Conservation (phyloP, 2,329 filamentous ascomycete genomes). For the Cladorrhinum sp. region DNA sequence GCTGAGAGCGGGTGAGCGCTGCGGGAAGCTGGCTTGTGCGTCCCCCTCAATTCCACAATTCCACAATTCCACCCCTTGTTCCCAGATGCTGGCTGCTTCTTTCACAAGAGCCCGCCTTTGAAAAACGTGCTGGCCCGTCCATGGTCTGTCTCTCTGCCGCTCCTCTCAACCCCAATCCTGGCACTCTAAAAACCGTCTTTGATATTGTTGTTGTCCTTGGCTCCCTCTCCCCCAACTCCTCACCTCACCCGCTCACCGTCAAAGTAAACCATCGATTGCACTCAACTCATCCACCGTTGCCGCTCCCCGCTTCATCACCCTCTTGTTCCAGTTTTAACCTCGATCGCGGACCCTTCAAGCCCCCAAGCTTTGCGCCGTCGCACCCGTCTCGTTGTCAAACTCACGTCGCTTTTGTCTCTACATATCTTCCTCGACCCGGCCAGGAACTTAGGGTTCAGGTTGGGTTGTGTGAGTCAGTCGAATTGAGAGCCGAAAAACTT, state of each 20-base stretch:
- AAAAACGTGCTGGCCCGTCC: conserved; percentile 30
- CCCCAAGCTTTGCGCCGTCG: neutral
- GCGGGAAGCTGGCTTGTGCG: conserved; percentile 9
- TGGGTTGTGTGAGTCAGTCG: neutral
- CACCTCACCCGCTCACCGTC: neutral
- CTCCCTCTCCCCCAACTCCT: neutral
- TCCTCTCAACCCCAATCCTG: neutral
- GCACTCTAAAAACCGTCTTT: conserved; percentile 3
- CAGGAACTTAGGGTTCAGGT: neutral
- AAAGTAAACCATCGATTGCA: neutral
- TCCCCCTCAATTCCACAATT: conserved; percentile 6
- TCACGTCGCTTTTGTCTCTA: neutral
- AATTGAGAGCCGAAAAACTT: neutral
- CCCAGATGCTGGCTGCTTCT: conserved; percentile 23
- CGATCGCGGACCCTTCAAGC: neutral
- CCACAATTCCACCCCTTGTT: conserved; percentile 17
- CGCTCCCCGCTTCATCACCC: neutral
- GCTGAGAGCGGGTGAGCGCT: neutral
- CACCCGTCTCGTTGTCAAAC: neutral
- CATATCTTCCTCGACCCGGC: neutral
- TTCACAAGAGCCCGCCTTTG: conserved; percentile 13
- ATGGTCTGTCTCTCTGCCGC: conserved; percentile 15
- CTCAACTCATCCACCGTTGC: neutral
- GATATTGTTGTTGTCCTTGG: conserved; percentile 20
- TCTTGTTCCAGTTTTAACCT: neutral